A percentile compares a stretch with the other conserved stretches of the same genome.
These are phyloP conservation scores for Cercospora beticola DNA, from an alignment of 2,329 filamentous ascomycete species.

Conservation along the genomic window DNA sequence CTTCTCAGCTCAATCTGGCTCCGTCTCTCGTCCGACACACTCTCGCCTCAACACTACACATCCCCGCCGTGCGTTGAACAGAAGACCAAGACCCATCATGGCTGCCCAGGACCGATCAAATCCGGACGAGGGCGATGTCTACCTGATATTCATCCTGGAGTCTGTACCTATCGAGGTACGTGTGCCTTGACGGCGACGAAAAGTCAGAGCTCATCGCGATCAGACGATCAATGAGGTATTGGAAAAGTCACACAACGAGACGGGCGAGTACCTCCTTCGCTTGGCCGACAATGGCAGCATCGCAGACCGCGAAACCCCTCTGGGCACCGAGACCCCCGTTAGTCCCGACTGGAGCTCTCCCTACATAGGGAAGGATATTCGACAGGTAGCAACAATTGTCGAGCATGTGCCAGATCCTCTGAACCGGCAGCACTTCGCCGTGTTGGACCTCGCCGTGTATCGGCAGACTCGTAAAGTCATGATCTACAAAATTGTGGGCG, in stretches of 20 bases:
- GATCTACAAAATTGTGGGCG: slow-evolving; percentile 7
- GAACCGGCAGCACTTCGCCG: background rate
- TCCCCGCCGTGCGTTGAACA: background rate
- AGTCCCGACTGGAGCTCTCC: background rate
- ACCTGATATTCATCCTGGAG: background rate
- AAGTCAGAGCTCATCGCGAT: background rate
- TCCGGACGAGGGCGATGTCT: background rate
- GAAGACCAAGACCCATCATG: background rate
- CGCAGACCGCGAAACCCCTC: background rate
- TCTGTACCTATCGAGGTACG: background rate
- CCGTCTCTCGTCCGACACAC: background rate
- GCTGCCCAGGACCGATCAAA: background rate
- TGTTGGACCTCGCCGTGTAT: background rate
- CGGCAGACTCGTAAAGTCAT: background rate
- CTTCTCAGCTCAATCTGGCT: background rate
- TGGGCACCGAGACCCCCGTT: background rate
- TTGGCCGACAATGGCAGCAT: background rate
- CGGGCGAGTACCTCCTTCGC: background rate
- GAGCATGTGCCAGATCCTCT: background rate
- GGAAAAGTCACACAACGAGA: background rate
- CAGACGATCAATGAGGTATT: background rate
- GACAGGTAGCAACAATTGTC: background rate
- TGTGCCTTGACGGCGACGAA: background rate
- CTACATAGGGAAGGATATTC: background rate
- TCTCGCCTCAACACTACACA: background rate